A percentile compares a stretch with the other conserved stretches of the same genome.
Conservation (phyloP, 208 protist species). For the Naegleria fowleri region DNA sequence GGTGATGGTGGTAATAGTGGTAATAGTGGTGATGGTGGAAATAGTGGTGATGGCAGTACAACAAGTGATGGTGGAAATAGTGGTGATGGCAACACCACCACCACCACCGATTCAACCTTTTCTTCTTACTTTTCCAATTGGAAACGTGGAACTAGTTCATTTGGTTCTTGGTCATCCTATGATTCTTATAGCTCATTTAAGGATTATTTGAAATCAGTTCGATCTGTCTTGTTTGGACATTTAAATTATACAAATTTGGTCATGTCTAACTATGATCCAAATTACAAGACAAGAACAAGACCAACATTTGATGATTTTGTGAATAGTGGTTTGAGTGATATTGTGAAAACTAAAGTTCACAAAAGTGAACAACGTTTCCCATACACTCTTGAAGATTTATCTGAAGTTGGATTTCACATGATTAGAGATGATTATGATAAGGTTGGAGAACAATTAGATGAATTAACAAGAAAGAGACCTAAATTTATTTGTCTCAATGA, state of each 20-base stretch:
- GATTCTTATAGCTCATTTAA: background rate
- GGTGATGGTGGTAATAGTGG: too few relatives aligned
- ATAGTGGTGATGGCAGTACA: too few relatives aligned
- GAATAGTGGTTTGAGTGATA: background rate
- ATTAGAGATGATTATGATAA: constrained; percentile 45
- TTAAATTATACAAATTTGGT: background rate
- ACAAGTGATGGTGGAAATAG: too few relatives aligned
- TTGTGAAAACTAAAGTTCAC: background rate
- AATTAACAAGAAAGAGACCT: constrained; percentile 39
- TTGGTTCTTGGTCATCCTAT: background rate
- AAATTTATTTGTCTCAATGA: constrained; percentile 69
- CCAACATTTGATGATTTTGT: background rate
- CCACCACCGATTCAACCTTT: too few relatives aligned
- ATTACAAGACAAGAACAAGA: background rate
- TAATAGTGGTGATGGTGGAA: too few relatives aligned
- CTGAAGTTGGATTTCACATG: constrained; percentile 60
- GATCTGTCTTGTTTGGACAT: background rate
- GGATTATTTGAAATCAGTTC: background rate
- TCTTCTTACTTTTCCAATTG: background rate
- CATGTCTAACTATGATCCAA: background rate
- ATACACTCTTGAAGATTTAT: constrained; percentile 40
- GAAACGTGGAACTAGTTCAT: background rate
- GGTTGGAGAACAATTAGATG: constrained; percentile 42
- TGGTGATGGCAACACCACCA: too few relatives aligned
- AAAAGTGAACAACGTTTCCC: constrained; percentile 29